These are phyloP conservation scores for Skeletonema marinoi DNA, from an alignment of 108 stramenopile genomes.

Conservation along the genomic window DNA sequence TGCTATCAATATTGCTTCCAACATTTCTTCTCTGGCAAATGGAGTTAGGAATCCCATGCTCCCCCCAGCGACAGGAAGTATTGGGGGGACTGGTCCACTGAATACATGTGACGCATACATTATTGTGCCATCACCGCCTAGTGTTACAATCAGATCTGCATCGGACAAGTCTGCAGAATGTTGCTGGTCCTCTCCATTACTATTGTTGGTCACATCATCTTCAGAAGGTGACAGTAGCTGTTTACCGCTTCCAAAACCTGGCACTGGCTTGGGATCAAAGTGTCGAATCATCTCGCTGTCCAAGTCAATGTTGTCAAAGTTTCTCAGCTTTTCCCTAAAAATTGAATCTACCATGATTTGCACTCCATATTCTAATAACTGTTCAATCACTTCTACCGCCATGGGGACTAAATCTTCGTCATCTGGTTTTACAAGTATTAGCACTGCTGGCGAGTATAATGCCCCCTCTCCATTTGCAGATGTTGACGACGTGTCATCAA, in stretches of 20 bases:
- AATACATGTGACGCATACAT: conserved; percentile 74
- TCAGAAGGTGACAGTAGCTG: conserved; percentile 4
- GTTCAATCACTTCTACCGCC: conserved; percentile 63
- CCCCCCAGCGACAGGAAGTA: conserved; percentile 89
- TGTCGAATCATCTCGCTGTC: conserved; percentile 58
- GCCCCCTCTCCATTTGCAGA: not conserved
- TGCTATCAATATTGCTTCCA: conserved; percentile 71
- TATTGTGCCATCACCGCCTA: conserved; percentile 87
- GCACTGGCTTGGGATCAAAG: conserved; percentile 66
- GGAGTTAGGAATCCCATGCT: conserved; percentile 94
- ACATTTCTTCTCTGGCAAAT: conserved; percentile 79
- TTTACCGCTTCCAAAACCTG: conserved; percentile 59
- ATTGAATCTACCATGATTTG: conserved; percentile 67
- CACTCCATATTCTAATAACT: conserved; percentile 44
- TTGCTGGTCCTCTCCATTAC: conserved; percentile 19
- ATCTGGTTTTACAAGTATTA: conserved; percentile 70
- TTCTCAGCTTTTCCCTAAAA: conserved; percentile 59
- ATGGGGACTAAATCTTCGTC: conserved; percentile 61
- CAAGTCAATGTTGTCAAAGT: conserved; percentile 46
- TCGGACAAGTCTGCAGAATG: conserved; percentile 38
- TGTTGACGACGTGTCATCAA: conserved; percentile 1
- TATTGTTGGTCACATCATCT: conserved; percentile 5
- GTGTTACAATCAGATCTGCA: conserved; percentile 74
- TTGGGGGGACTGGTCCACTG: conserved; percentile 80
- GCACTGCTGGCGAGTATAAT: conserved; percentile 50